Percentiles rank a stretch among this genome's conserved stretches.
Conservation (phyloP, 148 eudicot genomes). For the Silene conica region DNA sequence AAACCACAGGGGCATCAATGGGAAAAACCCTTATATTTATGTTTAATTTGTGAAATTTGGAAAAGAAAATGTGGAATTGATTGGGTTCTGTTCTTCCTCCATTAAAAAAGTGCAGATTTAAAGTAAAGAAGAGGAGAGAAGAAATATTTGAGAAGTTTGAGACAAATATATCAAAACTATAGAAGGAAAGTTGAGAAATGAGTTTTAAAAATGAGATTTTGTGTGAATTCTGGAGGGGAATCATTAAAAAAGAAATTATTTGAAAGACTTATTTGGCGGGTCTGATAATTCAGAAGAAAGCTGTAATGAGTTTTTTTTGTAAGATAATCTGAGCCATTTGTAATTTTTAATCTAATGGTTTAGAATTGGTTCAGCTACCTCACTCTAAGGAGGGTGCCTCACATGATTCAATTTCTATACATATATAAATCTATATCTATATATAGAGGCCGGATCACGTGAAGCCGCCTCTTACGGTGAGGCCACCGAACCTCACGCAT, state of each 20-base stretch:
- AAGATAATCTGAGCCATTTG: no score
- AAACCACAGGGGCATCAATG: no score
- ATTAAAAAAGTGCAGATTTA: neutral
- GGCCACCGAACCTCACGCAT: no score
- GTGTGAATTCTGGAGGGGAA: conserved; percentile 13
- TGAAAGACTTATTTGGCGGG: neutral
- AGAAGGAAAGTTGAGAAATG: neutral
- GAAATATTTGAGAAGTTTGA: neutral
- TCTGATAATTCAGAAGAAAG: neutral
- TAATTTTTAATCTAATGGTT: no score
- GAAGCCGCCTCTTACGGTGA: no score
- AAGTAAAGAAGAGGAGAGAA: neutral
- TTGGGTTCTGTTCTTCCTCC: conserved; percentile 17
- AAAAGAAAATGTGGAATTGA: conserved; percentile 6
- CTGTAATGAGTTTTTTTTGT: no score
- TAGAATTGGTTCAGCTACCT: no score
- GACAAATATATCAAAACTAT: neutral
- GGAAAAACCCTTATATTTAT: no score
- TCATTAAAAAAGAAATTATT: neutral
- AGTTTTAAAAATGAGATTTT: neutral
- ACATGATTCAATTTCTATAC: no score
- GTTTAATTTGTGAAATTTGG: neutral
- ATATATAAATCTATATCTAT: no score
- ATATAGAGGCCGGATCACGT: no score
- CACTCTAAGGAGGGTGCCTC: no score